Base-by-base conservation (phyloP, 345 rosid genomes). In the Boechera divaricarpa region DNA sequence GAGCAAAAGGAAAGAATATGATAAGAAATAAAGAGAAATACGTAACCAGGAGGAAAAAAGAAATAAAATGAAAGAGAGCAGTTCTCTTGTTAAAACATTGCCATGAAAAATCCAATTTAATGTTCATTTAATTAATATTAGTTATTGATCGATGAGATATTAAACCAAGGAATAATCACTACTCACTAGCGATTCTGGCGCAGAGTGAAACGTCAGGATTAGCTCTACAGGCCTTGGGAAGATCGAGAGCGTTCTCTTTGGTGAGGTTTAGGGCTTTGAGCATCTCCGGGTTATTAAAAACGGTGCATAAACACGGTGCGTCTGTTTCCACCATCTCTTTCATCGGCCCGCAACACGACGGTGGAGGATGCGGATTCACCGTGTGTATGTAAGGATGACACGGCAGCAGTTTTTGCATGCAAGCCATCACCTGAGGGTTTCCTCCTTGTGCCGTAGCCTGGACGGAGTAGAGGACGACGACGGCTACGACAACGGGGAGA, bases 211-310 rank as follows among this genome's bases (percentile, higher is more conserved):
- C 4, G 42, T 91, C 84, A 24, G 63, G 56, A 0, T 82, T n/a
- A 9, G 70, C 67, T n/a, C 87, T 91, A 32, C 97, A 89, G 0
- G 85, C 70, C 41, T 79, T 81, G 6, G 91, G 83, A 52, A 91
- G 83, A 5, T 68, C 78, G 24, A 87, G 51, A 32, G 91, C 91
- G 2, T 80, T 77, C 3, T 81, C 86, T 26, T 33, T 57, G 24
- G 91, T 84, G 49, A 87, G 6, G 29, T 84, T 83, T n/a, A 86
- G 4, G 13, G 62, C 5, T 67, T 82, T 74, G 71, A 85, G 62
- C 1, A 79, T 7, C 3, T 8, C 67, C 2, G 81, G 80, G 36
- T 84, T 48, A 45, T 53, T 47, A 5, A 86, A 69, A 28, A 73
- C 82, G 36, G 62, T 45, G 72, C 94, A 89, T 2, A 91, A 83